Conservation (phyloP, 2,329 filamentous ascomycete genomes). For the Aspergillus ustus region DNA sequence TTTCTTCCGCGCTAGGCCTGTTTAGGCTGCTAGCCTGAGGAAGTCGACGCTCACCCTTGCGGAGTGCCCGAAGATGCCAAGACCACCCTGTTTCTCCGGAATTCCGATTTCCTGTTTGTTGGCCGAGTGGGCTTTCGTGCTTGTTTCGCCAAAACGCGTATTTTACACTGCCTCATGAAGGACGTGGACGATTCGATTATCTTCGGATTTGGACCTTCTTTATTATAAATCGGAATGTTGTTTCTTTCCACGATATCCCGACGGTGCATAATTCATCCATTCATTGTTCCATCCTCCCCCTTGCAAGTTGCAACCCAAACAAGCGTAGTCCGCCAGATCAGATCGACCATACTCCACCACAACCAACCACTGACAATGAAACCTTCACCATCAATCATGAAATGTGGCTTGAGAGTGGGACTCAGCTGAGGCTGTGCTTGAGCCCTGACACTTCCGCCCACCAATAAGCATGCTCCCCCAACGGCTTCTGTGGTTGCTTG, state of each 20-base stretch:
- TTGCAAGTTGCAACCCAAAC: too few relatives aligned
- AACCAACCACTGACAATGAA: not conserved
- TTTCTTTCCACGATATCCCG: not conserved
- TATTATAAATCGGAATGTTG: not conserved
- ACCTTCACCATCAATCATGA: not conserved
- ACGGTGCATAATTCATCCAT: not conserved
- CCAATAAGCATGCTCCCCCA: conserved; percentile 4
- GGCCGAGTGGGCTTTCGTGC: too few relatives aligned
- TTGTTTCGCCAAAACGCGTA: not conserved
- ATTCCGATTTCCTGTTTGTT: not conserved
- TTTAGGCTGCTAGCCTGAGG: conserved; percentile 1
- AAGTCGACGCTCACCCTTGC: not conserved
- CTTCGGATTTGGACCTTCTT: not conserved
- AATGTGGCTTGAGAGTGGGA: not conserved
- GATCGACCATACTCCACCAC: not conserved
- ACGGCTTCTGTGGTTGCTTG: not conserved
- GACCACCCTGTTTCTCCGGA: not conserved
- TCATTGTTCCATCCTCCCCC: not conserved
- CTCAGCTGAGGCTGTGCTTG: not conserved
- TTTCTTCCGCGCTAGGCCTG: conserved; percentile 15
- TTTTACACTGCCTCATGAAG: not conserved
- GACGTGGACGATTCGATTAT: not conserved
- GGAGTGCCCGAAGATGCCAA: conserved; percentile 2
- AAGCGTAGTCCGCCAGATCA: too few relatives aligned
- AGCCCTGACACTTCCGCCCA: not conserved